Conservation (phyloP, 1,284 basidiomycete genomes). For the Cutaneotrichosporon sp. region DNA sequence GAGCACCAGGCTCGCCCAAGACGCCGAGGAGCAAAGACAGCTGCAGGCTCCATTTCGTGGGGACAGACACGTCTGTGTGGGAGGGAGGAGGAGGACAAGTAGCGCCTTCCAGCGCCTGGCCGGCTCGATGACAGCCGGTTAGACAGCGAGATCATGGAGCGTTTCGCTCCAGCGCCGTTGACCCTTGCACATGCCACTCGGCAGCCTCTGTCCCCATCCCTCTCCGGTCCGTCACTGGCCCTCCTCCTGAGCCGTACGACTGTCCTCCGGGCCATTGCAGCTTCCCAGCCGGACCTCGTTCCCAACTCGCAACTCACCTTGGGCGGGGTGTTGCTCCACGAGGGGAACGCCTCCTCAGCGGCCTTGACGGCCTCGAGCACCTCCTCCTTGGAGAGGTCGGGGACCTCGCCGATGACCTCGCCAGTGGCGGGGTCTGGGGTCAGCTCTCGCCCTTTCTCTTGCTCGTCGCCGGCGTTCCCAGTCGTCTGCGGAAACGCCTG, state of each 20-base stretch:
- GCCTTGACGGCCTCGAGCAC: conserved; percentile 75
- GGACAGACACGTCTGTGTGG: too few relatives aligned
- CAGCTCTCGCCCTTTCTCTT: background rate
- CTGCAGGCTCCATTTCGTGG: too few relatives aligned
- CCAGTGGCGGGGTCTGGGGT: conserved; percentile 74
- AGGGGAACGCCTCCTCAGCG: conserved; percentile 69
- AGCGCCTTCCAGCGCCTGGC: too few relatives aligned
- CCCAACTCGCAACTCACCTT: conserved; percentile 18
- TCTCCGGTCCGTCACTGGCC: background rate
- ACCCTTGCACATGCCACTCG: too few relatives aligned
- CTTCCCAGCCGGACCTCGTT: background rate
- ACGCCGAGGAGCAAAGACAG: too few relatives aligned
- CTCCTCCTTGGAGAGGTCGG: conserved; percentile 78
- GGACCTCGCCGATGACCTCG: conserved; percentile 72
- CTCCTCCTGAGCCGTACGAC: background rate
- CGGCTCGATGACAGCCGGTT: too few relatives aligned
- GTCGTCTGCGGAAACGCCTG: background rate
- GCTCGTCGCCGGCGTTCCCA: background rate
- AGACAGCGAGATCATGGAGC: too few relatives aligned
- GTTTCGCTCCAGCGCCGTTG: too few relatives aligned
- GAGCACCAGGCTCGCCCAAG: too few relatives aligned
- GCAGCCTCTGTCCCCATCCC: too few relatives aligned
- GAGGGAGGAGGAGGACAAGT: too few relatives aligned
- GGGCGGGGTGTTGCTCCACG: conserved; percentile 73
- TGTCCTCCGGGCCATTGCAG: background rate